Evolutionary conservation across 495 filamentous ascomycete genomes (phyloP), one percentile per base, ranked within the genome.

Genomic region (Penicillium dipodomyicola): DNA sequence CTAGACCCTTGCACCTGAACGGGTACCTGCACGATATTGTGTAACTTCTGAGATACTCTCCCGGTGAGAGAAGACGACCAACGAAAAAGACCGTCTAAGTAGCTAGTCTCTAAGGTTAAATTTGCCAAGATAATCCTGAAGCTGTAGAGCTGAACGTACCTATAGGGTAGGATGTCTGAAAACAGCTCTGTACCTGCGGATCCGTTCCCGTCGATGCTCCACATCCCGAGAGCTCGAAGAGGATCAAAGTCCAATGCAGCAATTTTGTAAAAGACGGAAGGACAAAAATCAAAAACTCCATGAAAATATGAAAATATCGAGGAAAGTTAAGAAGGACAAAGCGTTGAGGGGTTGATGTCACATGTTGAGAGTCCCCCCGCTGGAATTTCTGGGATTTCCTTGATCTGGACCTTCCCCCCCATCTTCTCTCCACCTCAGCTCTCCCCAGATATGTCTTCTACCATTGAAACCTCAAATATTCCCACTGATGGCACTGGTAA

Each of bases 321-420:
- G 22, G 33, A 25, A 45, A 45, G 45, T 5, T 7, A 14, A 39
- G 22, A 46, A 30, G 30, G 52, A 54, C 52, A 45, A 54, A 54
- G 52, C 52, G 52, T 54, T 54, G 52, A 54, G 52, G 52, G 52
- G 52, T 54, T 44, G 42, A 54, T 54, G 52, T 54, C 52, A 54
- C 52, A 54, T 54, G 52, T 47, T 54, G 51, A 43, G 51, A 32
- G 5, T n/a, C 11, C 19, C 52, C 52, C 52, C 52, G 52, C 52
- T 46, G 23, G 20, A 7, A 29, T 54, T 54, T 43, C 52, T 47
- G 47, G 52, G 20, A 7, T 39, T 54, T 54, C 52, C 52, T 47
- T 54, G 52, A 54, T 54, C 52, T 54, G 42, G 52, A 39, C 32
- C 25, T 27, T 14, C n/a, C 30, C 20, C 20, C 20, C 41, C 29